A percentile compares a stretch with the other conserved stretches of the same genome.
These are phyloP conservation scores for Nicotiana tomentosiformis DNA, from an alignment of 257 asterid genomes.

Conservation along the genomic window DNA sequence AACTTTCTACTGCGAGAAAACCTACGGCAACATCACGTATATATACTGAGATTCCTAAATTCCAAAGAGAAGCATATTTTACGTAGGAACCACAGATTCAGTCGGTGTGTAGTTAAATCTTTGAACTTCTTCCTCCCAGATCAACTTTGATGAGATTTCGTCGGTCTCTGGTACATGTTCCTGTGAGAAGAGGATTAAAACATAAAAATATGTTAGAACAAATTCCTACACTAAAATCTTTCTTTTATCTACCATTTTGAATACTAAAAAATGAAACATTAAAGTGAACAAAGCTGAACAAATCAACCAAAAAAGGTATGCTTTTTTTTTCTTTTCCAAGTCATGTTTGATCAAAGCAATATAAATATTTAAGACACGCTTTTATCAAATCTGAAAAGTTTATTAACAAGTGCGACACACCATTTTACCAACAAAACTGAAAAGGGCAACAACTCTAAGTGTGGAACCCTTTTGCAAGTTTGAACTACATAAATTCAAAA, in stretches of 20 bases:
- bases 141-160: constrained; percentile 57
- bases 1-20: neutral
- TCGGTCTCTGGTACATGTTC: constrained; percentile 69
- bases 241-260: no score
- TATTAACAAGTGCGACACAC: neutral
- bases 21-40: neutral
- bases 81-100: constrained; percentile 31
- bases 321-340: neutral
- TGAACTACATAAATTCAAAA: neutral
- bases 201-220: neutral
- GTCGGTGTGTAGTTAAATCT: constrained; percentile 34
- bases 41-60: neutral
- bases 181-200: constrained; percentile 12
- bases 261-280: neutral
- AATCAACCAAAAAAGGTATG: neutral
- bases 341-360: neutral
- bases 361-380: neutral
- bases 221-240: neutral
- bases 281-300: neutral
- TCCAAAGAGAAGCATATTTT: neutral
- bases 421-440: neutral
- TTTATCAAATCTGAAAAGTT: no score
- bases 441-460: neutral
- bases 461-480: neutral
- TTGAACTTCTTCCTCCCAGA: constrained; percentile 58